Conservation (phyloP, 306 rosid species). For the Mimosa pudica region DNA sequence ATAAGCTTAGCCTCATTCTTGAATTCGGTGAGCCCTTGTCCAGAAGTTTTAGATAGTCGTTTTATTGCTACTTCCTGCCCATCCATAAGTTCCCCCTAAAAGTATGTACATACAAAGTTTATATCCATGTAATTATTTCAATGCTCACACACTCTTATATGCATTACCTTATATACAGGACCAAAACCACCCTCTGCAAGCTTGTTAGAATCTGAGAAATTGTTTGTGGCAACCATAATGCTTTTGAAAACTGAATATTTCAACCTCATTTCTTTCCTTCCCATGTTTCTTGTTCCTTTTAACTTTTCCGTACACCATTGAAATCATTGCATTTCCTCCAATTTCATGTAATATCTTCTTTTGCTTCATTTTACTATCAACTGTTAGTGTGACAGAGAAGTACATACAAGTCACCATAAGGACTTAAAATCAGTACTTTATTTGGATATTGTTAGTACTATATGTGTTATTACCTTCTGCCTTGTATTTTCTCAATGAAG, state of each 20-base stretch:
- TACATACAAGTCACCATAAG: too few relatives aligned
- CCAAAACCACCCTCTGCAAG: slow-evolving; percentile 47
- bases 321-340: too few relatives aligned
- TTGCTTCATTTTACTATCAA: too few relatives aligned
- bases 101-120: too few relatives aligned
- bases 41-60: slow-evolving; percentile 14
- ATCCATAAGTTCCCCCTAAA: slow-evolving; percentile 19
- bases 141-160: background rate
- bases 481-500: slow-evolving; percentile 17
- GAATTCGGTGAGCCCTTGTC: slow-evolving; percentile 26
- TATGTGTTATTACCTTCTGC: slow-evolving; percentile 28
- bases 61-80: slow-evolving; percentile 25
- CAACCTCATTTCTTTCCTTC: slow-evolving; percentile 25
- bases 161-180: slow-evolving; percentile 37
- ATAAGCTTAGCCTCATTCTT: slow-evolving; percentile 23
- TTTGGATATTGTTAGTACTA: background rate
- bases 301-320: background rate
- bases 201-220: slow-evolving; percentile 37
- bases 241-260: slow-evolving; percentile 37
- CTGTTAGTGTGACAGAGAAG: too few relatives aligned
- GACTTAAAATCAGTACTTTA: background rate
- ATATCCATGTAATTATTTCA: background rate
- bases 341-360: too few relatives aligned
- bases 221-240: slow-evolving; percentile 37
- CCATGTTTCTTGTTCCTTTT: background rate